phyloP scores from a whole-genome alignment of 768 basidiomycete species.

The Kwoniella botswanensis region DNA sequence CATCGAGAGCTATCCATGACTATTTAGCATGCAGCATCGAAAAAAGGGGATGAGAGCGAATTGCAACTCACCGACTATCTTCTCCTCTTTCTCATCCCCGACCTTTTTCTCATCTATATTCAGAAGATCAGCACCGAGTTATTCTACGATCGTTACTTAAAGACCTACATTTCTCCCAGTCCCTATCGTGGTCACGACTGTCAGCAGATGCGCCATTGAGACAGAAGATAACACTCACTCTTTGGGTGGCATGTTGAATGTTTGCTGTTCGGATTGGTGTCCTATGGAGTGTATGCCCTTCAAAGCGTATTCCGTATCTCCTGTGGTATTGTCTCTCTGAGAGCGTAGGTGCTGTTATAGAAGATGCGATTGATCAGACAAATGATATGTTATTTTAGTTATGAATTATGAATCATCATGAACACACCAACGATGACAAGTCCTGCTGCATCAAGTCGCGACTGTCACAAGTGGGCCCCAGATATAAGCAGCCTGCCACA shows the following conservation, averaged over 20 bases:
- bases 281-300: too few species aligned
- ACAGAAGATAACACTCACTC: constrained; percentile 67
- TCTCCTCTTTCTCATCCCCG: constrained; percentile 85
- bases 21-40: constrained; percentile 14
- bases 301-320: too few species aligned
- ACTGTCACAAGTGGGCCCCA: constrained; percentile 9
- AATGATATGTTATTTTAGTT: not conserved
- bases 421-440: constrained; percentile 25
- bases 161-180: constrained; percentile 95
- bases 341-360: not conserved
- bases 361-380: not conserved
- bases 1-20: constrained; percentile 76
- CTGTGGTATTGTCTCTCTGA: too few species aligned
- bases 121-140: constrained; percentile 5
- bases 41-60: constrained; percentile 3
- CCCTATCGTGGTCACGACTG: constrained; percentile 62
- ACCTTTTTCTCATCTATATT: constrained; percentile 76
- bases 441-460: constrained; percentile 14
- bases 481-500: constrained; percentile 2
- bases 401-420: not conserved
- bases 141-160: not conserved
- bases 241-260: constrained; percentile 81
- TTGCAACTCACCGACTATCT: constrained; percentile 74
- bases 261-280: not conserved
- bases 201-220: constrained; percentile 18